Evolutionary conservation across 345 rosid genomes (phyloP).

Genomic region (Eucalyptus erythrocorys): DNA sequence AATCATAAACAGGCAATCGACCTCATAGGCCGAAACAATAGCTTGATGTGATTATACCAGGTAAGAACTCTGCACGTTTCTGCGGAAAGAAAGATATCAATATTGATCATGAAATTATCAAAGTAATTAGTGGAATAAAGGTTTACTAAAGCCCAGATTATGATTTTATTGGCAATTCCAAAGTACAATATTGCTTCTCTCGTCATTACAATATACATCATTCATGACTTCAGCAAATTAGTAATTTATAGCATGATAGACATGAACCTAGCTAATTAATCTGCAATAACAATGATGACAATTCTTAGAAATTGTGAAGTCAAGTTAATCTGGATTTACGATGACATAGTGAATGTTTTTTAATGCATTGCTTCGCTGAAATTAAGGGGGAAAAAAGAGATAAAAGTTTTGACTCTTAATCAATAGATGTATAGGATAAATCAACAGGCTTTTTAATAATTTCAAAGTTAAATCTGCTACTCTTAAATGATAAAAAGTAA

Average conservation of each 20-base stretch:
- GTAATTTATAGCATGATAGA: neutral
- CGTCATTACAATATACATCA: neutral
- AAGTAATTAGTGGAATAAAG: neutral
- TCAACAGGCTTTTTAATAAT: neutral
- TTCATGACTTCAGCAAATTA: neutral
- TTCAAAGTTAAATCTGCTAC: neutral
- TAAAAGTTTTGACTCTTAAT: neutral
- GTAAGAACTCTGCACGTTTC: neutral
- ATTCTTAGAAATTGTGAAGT: neutral
- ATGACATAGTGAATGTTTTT: neutral
- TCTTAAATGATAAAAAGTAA: no score
- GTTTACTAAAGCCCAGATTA: neutral
- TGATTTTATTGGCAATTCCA: neutral
- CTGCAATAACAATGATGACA: rapidly evolving
- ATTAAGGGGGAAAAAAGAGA: neutral
- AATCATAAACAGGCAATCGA: neutral
- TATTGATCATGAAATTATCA: neutral
- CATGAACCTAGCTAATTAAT: neutral
- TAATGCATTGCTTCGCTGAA: no score
- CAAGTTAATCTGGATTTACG: neutral
- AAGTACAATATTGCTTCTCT: neutral
- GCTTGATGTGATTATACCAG: neutral
- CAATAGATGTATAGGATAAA: neutral
- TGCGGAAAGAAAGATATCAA: neutral
- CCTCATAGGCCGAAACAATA: neutral